phyloP scores from a whole-genome alignment of 805 yeast genomes.

The Starmerella stigmatis region DNA sequence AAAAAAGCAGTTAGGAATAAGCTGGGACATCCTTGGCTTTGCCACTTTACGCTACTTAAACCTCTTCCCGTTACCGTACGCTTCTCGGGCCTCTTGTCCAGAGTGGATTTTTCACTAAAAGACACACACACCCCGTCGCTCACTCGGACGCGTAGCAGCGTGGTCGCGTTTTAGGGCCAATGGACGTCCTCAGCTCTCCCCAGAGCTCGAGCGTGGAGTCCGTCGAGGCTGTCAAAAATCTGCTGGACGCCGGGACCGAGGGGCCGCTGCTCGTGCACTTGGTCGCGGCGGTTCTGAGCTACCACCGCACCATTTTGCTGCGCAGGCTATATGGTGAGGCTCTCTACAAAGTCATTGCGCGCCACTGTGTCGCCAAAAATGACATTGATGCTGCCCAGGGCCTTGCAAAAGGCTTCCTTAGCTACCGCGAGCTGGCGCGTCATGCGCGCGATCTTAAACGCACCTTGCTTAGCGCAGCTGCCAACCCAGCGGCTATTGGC shows the following conservation, averaged over 20 bases:
- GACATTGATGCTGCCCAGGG: neutral
- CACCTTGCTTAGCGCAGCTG: neutral
- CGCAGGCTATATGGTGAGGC: slow-evolving; percentile 13
- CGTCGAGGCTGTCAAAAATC: slow-evolving; percentile 2
- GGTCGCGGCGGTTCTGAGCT: neutral
- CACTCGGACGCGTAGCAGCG: slow-evolving; percentile 1
- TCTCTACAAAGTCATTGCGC: slow-evolving; percentile 8
- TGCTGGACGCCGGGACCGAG: neutral
- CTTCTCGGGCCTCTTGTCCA: neutral
- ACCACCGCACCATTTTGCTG: slow-evolving; percentile 4
- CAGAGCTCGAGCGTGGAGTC: slow-evolving; percentile 8
- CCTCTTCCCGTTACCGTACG: no score
- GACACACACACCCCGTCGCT: neutral
- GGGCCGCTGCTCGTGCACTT: neutral
- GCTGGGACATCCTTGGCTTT: neutral
- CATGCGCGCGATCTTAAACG: slow-evolving; percentile 1
- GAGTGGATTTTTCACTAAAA: slow-evolving; percentile 6
- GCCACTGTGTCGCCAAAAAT: slow-evolving; percentile 1
- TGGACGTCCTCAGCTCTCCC: slow-evolving; percentile 1
- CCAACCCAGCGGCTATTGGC: slow-evolving; percentile 5
- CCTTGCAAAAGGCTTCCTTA: slow-evolving; percentile 5
- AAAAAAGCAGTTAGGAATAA: no score
- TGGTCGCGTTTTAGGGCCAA: neutral
- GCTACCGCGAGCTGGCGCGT: slow-evolving; percentile 9
- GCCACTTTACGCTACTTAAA: no score